These are phyloP conservation scores for Leishmania turanica DNA, from an alignment of 208 protist species.

Conservation along the genomic window DNA sequence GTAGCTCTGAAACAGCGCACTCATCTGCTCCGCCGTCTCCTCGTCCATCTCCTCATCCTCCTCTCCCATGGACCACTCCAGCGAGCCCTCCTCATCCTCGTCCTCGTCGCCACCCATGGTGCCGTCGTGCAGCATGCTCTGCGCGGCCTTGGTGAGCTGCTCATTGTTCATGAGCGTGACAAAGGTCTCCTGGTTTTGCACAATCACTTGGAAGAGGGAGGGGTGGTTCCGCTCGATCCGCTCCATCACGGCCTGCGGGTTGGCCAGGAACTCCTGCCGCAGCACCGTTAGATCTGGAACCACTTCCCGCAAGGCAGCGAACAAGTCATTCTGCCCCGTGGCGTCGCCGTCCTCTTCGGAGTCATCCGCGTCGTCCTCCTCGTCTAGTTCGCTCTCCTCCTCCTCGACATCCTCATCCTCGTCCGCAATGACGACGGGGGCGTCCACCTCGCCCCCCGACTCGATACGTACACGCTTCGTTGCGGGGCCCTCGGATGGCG, in stretches of 20 bases:
- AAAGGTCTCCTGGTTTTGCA: constrained; percentile 76
- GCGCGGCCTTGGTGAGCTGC: constrained; percentile 43
- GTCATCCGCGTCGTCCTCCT: constrained; percentile 19
- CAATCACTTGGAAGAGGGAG: constrained; percentile 79
- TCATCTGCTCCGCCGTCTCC: constrained; percentile 33
- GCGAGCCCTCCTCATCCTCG: constrained; percentile 21
- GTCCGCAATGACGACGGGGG: not conserved
- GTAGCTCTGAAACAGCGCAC: constrained; percentile 22
- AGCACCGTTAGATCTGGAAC: constrained; percentile 78
- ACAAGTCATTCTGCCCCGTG: constrained; percentile 43
- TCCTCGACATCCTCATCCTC: not conserved
- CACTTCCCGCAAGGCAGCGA: constrained; percentile 55
- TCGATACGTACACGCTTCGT: constrained; percentile 10
- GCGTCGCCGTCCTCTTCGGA: constrained; percentile 22
- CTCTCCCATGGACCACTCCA: constrained; percentile 33
- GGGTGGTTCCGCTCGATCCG: constrained; percentile 76
- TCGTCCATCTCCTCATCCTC: constrained; percentile 32
- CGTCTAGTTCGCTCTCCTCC: constrained; percentile 12
- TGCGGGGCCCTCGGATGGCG: not conserved
- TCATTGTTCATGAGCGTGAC: constrained; percentile 82
- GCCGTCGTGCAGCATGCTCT: constrained; percentile 35
- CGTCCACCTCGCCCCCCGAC: not conserved
- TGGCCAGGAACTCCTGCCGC: constrained; percentile 72
- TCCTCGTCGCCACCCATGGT: constrained; percentile 19
- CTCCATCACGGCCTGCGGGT: constrained; percentile 71